These are phyloP conservation scores for Kodamaea ohmeri DNA, from an alignment of 1,139 yeast genomes.

Conservation along the genomic window DNA sequence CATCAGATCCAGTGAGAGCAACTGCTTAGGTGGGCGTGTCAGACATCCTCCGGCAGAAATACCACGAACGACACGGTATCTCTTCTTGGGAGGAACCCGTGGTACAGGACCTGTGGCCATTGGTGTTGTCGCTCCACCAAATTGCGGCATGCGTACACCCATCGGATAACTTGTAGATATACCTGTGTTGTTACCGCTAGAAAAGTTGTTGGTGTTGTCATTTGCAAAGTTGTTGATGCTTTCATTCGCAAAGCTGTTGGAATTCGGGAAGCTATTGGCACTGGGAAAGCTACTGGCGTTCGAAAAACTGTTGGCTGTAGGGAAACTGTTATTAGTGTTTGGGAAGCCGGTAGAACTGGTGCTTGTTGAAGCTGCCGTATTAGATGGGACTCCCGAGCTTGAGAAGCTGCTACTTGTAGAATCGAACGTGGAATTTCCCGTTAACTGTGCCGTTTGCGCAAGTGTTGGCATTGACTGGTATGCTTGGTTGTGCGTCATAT, in stretches of 20 bases:
- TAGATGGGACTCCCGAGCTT: too few species aligned
- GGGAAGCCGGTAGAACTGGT: too few species aligned
- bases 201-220: background rate
- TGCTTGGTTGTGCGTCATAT: background rate
- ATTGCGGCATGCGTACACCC: background rate
- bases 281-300: too few species aligned
- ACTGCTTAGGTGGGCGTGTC: slow-evolving; percentile 53
- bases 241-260: too few species aligned
- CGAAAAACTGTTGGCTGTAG: too few species aligned
- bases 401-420: slow-evolving; percentile 5
- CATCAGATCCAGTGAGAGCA: slow-evolving; percentile 29
- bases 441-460: slow-evolving; percentile 1
- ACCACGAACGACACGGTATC: slow-evolving; percentile 47
- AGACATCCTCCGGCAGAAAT: slow-evolving; percentile 57
- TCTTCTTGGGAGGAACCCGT: background rate
- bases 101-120: background rate
- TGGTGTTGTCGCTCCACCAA: background rate
- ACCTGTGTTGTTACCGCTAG: background rate
- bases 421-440: background rate
- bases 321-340: too few species aligned
- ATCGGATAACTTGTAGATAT: background rate
- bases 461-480: slow-evolving; percentile 4
- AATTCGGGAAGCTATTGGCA: too few species aligned
- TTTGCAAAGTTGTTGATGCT: slow-evolving; percentile 10
- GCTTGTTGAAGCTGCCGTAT: too few species aligned